These are phyloP conservation scores for Fraxinus latifolia DNA, from an alignment of 305 asterid genomes.

Conservation along the genomic window DNA sequence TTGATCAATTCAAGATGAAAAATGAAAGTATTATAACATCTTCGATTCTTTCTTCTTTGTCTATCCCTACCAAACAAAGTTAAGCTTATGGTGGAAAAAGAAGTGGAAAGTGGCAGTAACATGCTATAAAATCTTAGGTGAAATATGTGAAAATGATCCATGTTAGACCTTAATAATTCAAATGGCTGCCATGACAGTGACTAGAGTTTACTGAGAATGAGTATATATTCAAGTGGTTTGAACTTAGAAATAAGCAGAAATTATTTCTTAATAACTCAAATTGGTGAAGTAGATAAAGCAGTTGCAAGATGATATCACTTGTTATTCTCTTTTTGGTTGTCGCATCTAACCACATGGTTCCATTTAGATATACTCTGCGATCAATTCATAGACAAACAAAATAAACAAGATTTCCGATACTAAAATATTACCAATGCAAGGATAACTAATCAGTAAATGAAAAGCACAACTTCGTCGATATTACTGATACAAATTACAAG, in stretches of 20 bases:
- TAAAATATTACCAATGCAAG: background rate
- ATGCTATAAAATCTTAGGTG: background rate
- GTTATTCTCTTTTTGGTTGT: background rate
- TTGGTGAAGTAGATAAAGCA: background rate
- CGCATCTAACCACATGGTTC: background rate
- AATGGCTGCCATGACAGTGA: background rate
- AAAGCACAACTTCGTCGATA: conserved; percentile 25
- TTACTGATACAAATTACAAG: conserved; percentile 33
- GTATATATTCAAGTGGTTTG: background rate
- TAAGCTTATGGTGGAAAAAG: background rate
- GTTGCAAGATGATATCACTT: background rate
- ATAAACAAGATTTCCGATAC: background rate
- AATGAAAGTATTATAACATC: background rate
- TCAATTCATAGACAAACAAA: too few species aligned
- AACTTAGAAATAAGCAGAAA: background rate
- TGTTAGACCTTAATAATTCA: background rate
- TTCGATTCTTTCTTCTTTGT: background rate
- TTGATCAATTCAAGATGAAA: background rate
- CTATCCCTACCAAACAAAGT: background rate
- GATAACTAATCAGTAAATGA: conserved; percentile 25
- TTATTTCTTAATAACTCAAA: background rate
- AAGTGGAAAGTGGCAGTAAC: background rate
- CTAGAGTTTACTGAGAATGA: background rate
- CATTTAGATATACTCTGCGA: background rate
- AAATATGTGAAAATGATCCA: background rate